Conservation (phyloP, 2,329 filamentous ascomycete species). For the Colletotrichum coccodes region DNA sequence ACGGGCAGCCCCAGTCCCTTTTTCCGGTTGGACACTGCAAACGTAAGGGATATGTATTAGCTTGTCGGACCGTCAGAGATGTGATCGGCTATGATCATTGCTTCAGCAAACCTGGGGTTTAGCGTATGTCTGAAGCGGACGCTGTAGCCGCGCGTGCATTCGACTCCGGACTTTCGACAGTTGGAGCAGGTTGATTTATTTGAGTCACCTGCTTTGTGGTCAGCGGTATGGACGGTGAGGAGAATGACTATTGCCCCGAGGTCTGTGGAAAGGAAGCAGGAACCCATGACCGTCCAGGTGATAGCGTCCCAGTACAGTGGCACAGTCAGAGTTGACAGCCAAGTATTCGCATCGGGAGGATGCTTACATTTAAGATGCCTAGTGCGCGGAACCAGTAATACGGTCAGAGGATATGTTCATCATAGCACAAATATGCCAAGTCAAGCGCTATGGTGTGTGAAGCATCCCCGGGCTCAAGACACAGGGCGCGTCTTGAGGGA, state of each 20-base stretch:
- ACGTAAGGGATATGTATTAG: neutral
- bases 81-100: neutral
- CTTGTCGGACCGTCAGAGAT: neutral
- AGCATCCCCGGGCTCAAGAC: neutral
- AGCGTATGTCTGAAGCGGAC: conserved; percentile 41
- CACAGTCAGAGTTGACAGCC: neutral
- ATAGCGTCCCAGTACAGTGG: neutral
- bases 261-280: neutral
- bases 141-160: conserved; percentile 41
- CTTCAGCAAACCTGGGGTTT: conserved; percentile 38
- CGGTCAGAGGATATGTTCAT: neutral
- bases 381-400: neutral
- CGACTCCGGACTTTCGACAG: conserved; percentile 38
- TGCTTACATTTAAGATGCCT: conserved; percentile 30
- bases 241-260: conserved; percentile 8
- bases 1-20: conserved; percentile 13
- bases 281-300: neutral
- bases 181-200: conserved; percentile 36
- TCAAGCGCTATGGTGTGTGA: neutral
- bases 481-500: neutral
- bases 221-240: neutral
- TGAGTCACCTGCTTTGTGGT: conserved; percentile 13
- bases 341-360: neutral
- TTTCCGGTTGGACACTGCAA: conserved; percentile 15
- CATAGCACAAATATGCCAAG: neutral